Evolutionary conservation across 352 stramenopile genomes (phyloP).

Genomic region (Phytophthora cactorum): DNA sequence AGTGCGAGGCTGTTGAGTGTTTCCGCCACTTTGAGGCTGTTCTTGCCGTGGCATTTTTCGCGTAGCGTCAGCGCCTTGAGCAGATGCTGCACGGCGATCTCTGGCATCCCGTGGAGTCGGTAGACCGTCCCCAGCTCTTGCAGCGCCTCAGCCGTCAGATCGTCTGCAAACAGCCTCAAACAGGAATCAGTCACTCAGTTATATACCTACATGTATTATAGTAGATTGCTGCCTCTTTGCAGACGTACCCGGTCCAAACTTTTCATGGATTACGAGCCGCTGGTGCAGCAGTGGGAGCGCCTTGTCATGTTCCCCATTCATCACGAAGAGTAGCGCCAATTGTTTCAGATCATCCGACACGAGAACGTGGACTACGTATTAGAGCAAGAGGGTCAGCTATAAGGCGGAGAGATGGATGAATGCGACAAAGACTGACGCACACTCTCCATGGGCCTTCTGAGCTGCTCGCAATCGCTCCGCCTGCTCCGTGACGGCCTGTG

Average conservation of each 20-base stretch:
- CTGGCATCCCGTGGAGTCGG: conserved; percentile 52
- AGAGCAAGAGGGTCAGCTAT: neutral
- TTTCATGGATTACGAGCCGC: conserved; percentile 85
- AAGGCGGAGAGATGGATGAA: neutral
- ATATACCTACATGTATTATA: neutral
- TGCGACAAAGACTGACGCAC: conserved; percentile 28
- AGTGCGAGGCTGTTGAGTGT: conserved; percentile 83
- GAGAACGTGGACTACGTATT: conserved; percentile 45
- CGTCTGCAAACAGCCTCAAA: conserved; percentile 42
- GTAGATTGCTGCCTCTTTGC: neutral
- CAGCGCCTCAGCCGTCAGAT: conserved; percentile 65
- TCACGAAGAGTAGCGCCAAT: conserved; percentile 71
- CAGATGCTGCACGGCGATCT: conserved; percentile 69
- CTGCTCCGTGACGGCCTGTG: conserved; percentile 58
- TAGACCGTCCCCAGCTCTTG: conserved; percentile 77
- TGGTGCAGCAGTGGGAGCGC: conserved; percentile 73
- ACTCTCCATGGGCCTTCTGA: conserved; percentile 57
- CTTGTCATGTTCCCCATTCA: conserved; percentile 70
- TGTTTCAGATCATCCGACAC: conserved; percentile 76
- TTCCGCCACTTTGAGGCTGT: conserved; percentile 76
- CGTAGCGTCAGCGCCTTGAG: conserved; percentile 56
- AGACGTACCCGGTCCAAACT: conserved; percentile 62
- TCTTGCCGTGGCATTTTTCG: conserved; percentile 51
- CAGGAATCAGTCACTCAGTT: neutral
- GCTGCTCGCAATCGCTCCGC: conserved; percentile 50